Base-by-base conservation (phyloP, 805 yeast genomes). In the Candida qinlingensis region DNA sequence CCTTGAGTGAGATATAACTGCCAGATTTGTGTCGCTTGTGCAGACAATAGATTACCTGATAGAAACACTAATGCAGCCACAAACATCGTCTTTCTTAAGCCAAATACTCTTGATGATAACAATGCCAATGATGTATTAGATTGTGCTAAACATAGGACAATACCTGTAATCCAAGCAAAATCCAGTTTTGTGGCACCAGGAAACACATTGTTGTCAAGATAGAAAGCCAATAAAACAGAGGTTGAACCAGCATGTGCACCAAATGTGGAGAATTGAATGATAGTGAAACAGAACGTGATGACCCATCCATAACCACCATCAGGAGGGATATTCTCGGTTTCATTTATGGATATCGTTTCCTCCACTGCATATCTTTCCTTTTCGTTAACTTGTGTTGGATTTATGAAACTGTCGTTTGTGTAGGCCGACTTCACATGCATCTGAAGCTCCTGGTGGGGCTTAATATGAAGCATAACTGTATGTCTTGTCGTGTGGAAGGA, bases 251-350 rank as follows among this genome's bases (percentile, higher is more conserved):
- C 68, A 53, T 83, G 82, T 53, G 84, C 75, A 10, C 91, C 91
- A 90, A 91, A 85, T 0, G 87, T 77, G 39, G 76, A 70, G 53
- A 80, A 75, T 61, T 79, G 78, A 39, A 79, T 66, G 4, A 80
- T 43, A 34, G 72, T 67, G 4, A 77, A 72, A 10, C 81, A 77
- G n/a, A 76, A 52, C 12, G 77, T 74, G n/a, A 81, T 70, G 0
- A 83, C 79, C 85, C 88, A 81, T 2, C 85, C 87, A 48, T 77
- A 75, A 4, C 89, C 89, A 41, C 80, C 83, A 62, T 85, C 90
- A 1, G 83, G 81, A 0, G 75, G 74, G 12, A 67, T 48, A 11
- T 31, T 8, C 11, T 31, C 34, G 8, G 2, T 3, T 31, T 31
- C 34, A 31, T 8, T 8, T 8, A 31, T 31, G 11, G 34, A 3